Conservation (phyloP, 139 green algal genomes). For the Zygnema cylindricum region DNA sequence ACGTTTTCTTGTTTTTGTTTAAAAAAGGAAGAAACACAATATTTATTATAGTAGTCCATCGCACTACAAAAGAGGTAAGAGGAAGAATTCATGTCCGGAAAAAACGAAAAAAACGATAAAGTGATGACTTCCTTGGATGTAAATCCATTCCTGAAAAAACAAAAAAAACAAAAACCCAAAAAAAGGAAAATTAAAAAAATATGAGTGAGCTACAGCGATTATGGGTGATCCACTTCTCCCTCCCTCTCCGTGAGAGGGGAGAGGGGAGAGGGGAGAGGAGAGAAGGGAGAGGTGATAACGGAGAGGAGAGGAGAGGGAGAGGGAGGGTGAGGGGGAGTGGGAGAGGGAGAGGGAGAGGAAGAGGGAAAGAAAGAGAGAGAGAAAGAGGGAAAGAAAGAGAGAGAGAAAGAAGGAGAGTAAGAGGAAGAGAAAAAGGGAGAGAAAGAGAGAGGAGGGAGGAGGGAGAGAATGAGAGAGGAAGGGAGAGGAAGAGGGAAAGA, state of each 20-base stretch:
- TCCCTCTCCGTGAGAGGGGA: background rate
- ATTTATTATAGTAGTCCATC: too few species aligned
- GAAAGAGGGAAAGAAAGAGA: background rate
- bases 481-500: background rate
- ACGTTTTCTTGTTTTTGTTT: too few species aligned
- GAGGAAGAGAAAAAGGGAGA: background rate
- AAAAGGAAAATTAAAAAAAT: background rate
- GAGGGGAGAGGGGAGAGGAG: background rate
- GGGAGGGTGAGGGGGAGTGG: too few species aligned
- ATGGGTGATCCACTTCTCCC: background rate
- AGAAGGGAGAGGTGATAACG: background rate
- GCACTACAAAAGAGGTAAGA: too few species aligned
- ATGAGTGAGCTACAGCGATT: background rate
- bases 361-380: background rate
- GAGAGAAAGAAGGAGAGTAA: background rate
- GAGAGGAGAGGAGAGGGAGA: background rate
- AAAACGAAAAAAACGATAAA: too few species aligned
- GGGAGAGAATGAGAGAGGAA: background rate
- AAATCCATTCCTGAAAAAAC: too few species aligned
- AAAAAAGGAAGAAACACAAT: too few species aligned
- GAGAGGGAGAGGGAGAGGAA: background rate
- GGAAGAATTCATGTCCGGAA: too few species aligned
- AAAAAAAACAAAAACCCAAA: too few species aligned
- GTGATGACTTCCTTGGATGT: too few species aligned
- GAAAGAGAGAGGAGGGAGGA: background rate